Conservation (phyloP, 2,329 filamentous ascomycete species). For the Ophiocordyceps australis region DNA sequence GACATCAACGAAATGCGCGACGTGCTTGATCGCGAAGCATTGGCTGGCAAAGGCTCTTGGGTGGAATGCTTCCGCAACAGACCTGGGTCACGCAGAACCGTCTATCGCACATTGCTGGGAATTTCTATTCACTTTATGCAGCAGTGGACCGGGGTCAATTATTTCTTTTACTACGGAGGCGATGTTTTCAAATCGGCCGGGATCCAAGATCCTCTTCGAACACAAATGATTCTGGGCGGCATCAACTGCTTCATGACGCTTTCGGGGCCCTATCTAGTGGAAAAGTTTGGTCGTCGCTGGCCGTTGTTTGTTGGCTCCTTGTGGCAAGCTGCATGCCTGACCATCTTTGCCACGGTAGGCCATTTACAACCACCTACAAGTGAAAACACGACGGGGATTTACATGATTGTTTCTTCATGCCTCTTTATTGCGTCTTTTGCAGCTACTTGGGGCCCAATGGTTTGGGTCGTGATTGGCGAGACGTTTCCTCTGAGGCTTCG, state of each 20-base stretch:
- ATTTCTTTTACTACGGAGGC: constrained; percentile 48
- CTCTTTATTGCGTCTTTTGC: constrained; percentile 62
- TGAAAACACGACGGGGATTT: constrained; percentile 33
- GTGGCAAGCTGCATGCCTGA: constrained; percentile 49
- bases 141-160: constrained; percentile 46
- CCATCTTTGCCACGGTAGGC: constrained; percentile 44
- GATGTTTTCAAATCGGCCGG: constrained; percentile 50
- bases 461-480: constrained; percentile 51
- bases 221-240: constrained; percentile 47
- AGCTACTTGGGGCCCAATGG: constrained; percentile 49
- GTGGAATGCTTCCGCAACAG: constrained; percentile 41
- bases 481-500: constrained; percentile 41
- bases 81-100: constrained; percentile 32
- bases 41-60: constrained; percentile 29
- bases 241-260: constrained; percentile 54
- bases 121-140: constrained; percentile 47
- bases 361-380: constrained; percentile 21
- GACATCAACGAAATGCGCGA: constrained; percentile 33
- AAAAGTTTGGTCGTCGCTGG: constrained; percentile 48
- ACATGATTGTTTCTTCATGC: constrained; percentile 56
- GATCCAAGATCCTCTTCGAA: constrained; percentile 45
- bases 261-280: constrained; percentile 48
- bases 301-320: constrained; percentile 47
- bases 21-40: constrained; percentile 23
- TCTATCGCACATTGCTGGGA: constrained; percentile 47